Conservation (phyloP, 768 basidiomycete genomes). For the Sarcodon aspratus region DNA sequence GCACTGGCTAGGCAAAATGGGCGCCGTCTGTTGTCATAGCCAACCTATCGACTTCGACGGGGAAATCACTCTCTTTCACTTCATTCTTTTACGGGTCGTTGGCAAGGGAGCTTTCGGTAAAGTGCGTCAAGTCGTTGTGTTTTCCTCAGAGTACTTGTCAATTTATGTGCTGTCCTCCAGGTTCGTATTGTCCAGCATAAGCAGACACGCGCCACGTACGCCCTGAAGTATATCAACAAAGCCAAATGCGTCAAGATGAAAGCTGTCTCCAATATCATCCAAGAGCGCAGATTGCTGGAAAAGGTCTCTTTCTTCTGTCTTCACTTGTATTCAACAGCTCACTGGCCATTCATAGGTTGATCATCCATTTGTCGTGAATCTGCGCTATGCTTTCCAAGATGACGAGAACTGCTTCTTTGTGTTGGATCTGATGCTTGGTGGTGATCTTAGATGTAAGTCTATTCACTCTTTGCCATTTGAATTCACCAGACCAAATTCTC, state of each 20-base stretch:
- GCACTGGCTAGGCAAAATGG: slow-evolving; percentile 33
- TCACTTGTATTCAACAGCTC: neutral
- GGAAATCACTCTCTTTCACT: slow-evolving; percentile 95
- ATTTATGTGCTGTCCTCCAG: slow-evolving; percentile 11
- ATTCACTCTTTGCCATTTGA: neutral
- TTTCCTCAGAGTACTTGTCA: slow-evolving; percentile 4
- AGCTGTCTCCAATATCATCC: slow-evolving; percentile 39
- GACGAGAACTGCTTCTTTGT: slow-evolving; percentile 98
- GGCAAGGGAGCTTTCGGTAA: slow-evolving; percentile 99
- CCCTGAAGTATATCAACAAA: slow-evolving; percentile 51
- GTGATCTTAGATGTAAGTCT: slow-evolving; percentile 78
- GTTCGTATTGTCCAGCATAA: slow-evolving; percentile 50
- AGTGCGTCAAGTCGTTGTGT: slow-evolving; percentile 31
- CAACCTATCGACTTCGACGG: slow-evolving; percentile 94
- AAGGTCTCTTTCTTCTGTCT: slow-evolving; percentile 23
- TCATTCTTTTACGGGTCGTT: slow-evolving; percentile 88
- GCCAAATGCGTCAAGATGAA: slow-evolving; percentile 38
- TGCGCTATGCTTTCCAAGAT: slow-evolving; percentile 95
- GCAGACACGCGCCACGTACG: slow-evolving; percentile 36
- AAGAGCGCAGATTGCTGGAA: slow-evolving; percentile 39
- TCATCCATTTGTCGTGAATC: slow-evolving; percentile 81
- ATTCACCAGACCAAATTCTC: slow-evolving; percentile 2
- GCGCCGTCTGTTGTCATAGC: slow-evolving; percentile 77
- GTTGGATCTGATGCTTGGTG: slow-evolving; percentile 91
- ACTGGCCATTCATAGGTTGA: slow-evolving; percentile 49